Base-by-base conservation (phyloP, 2,329 filamentous ascomycete genomes). In the Calonectria multiphialidica region DNA sequence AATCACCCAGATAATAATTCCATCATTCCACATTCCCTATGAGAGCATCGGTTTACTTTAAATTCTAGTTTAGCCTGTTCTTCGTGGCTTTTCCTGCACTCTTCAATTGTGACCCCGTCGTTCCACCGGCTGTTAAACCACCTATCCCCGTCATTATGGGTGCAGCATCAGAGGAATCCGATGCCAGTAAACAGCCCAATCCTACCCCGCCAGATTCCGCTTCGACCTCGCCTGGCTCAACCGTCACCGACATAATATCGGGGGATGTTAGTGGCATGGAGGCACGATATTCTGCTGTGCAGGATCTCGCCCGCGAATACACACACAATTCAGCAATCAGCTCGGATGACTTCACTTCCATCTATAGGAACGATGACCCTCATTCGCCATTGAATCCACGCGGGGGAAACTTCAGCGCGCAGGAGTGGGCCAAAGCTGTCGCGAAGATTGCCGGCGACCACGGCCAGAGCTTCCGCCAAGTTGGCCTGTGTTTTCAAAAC, bases 401-500 rank as follows among this genome's bases (percentile, higher is more conserved):
- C 5, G 50, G 68, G 1, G 15, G 35, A 10, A 55, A n/a, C 6
- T 70, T 70, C 61, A 18, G 40, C 12, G 42, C 68, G 13, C 40
- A n/a, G 7, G 18, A 21, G 5, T 70, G 68, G 68, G 50, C 68
- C 42, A 65, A 33, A 25, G 47, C 30, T 6, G 15, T 66, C 23
- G 61, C 33, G 15, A 59, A 44, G 15, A 42, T 13, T 5, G 50
- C 68, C 2, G 25, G 45, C 3, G 23, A 65, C n/a, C 37, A 30
- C 10, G 61, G 40, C 21, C 68, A 70, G 23, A 47, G 25, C 5
- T 59, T 65, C 13, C 68, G 68, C 13, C 61, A 59, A n/a, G 61
- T 70, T 30, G 68, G 68, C 1, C 23, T 70, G 10, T 70, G 68
- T 59, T 70, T 70, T 28, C 61, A 70, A 28, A 42, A 70, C 13